A percentile compares a stretch with the other conserved stretches of the same genome.
phyloP scores from a whole-genome alignment of 176 grass and related monocot species.

The Carex littledalei region DNA sequence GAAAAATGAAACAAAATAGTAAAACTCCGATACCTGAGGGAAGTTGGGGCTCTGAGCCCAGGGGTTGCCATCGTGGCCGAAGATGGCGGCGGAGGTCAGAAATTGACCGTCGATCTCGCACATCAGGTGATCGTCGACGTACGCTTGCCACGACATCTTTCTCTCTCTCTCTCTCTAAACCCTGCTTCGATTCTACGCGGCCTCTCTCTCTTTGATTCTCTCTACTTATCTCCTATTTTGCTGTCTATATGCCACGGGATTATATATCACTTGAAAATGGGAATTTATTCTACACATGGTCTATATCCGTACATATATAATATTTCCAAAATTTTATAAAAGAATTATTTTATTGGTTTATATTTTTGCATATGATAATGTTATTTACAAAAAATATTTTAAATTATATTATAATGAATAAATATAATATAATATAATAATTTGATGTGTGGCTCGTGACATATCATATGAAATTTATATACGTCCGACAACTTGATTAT shows the following conservation, averaged over 20 bases:
- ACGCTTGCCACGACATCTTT: conserved; percentile 88
- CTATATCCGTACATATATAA: not conserved
- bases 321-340: not conserved
- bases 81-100: conserved; percentile 64
- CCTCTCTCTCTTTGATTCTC: conserved; percentile 7
- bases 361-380: too few species aligned
- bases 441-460: too few species aligned
- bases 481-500: too few species aligned
- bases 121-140: conserved; percentile 85
- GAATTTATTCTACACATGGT: not conserved
- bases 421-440: too few species aligned
- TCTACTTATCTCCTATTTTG: not conserved
- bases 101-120: conserved; percentile 70
- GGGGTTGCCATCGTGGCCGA: conserved; percentile 60
- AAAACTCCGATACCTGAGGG: conserved; percentile 37
- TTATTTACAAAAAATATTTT: too few species aligned
- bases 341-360: too few species aligned
- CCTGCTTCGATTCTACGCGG: conserved; percentile 31
- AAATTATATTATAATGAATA: too few species aligned
- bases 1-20: not conserved
- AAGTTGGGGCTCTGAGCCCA: conserved; percentile 61
- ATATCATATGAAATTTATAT: too few species aligned
- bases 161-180: not conserved
- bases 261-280: not conserved
- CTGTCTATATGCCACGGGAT: not conserved